Evolutionary conservation across 495 filamentous ascomycete species (phyloP).

Genomic region (Penicillium steckii): DNA sequence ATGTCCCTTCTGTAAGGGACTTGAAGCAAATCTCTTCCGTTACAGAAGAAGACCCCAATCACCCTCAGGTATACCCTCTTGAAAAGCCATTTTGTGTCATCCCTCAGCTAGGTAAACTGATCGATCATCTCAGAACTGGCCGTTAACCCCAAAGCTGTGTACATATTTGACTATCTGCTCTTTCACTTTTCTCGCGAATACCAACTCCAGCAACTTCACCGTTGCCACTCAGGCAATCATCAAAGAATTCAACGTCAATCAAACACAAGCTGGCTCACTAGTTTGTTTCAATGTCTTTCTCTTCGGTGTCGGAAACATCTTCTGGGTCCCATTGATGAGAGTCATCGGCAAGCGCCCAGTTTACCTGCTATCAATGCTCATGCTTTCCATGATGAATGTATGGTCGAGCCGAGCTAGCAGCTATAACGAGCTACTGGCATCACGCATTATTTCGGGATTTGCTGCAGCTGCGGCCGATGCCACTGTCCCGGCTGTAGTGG

Average conservation of each 20-base stretch:
- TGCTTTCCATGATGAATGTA: slow-evolving; percentile 28
- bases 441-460: slow-evolving; percentile 31
- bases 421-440: slow-evolving; percentile 27
- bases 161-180: slow-evolving; percentile 33
- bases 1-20: background rate
- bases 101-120: background rate
- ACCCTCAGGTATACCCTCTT: slow-evolving; percentile 8
- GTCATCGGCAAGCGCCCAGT: slow-evolving; percentile 34
- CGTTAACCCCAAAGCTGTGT: slow-evolving; percentile 15
- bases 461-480: slow-evolving; percentile 30
- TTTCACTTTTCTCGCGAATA: slow-evolving; percentile 33
- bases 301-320: slow-evolving; percentile 29
- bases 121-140: slow-evolving; percentile 23
- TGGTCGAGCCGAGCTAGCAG: slow-evolving; percentile 26
- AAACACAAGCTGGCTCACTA: slow-evolving; percentile 26
- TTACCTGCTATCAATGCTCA: slow-evolving; percentile 25
- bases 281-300: slow-evolving; percentile 35
- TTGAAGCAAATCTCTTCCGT: background rate
- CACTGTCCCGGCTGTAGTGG: slow-evolving; percentile 30
- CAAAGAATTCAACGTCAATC: slow-evolving; percentile 25
- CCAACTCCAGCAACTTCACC: slow-evolving; percentile 35
- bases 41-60: slow-evolving; percentile 3
- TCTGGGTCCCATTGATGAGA: slow-evolving; percentile 34
- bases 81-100: background rate
- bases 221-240: slow-evolving; percentile 30